Evolutionary conservation across 1,284 basidiomycete genomes (phyloP).

Genomic region (Puccinia triticina): DNA sequence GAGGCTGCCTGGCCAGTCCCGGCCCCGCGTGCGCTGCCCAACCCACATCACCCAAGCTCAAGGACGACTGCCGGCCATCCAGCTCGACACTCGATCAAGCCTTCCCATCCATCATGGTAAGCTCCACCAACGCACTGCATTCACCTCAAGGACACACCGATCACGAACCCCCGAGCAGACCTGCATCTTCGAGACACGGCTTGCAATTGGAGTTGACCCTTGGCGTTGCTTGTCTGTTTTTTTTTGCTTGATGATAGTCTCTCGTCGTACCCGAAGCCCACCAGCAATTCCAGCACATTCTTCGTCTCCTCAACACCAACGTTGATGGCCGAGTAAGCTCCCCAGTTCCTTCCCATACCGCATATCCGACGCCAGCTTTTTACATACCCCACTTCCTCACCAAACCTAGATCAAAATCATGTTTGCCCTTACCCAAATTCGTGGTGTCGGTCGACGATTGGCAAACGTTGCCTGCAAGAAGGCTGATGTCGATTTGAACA

Average conservation of each 20-base stretch:
- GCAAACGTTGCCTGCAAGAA: slow-evolving; percentile 99
- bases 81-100: not conserved
- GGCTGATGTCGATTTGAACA: slow-evolving; percentile 97
- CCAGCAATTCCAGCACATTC: slow-evolving; percentile 84
- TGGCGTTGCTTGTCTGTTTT: not conserved
- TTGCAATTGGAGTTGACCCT: not conserved
- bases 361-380: not conserved
- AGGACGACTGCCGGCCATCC: not conserved
- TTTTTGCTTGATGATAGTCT: slow-evolving; percentile 66
- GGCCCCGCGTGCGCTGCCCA: not conserved
- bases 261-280: slow-evolving; percentile 90
- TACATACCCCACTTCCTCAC: not conserved
- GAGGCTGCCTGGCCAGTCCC: not conserved
- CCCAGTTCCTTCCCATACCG: not conserved
- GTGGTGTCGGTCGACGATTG: slow-evolving; percentile 99
- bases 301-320: slow-evolving; percentile 99
- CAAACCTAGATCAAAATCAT: slow-evolving; percentile 52
- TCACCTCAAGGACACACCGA: not conserved
- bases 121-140: not conserved
- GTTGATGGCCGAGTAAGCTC: slow-evolving; percentile 96
- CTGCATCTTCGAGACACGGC: not conserved
- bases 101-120: slow-evolving; percentile 9
- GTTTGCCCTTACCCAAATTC: slow-evolving; percentile 72
- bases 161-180: not conserved
- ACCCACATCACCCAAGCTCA: not conserved